phyloP scores from a whole-genome alignment of 208 protist species.

The Trypanosoma conorhini region DNA sequence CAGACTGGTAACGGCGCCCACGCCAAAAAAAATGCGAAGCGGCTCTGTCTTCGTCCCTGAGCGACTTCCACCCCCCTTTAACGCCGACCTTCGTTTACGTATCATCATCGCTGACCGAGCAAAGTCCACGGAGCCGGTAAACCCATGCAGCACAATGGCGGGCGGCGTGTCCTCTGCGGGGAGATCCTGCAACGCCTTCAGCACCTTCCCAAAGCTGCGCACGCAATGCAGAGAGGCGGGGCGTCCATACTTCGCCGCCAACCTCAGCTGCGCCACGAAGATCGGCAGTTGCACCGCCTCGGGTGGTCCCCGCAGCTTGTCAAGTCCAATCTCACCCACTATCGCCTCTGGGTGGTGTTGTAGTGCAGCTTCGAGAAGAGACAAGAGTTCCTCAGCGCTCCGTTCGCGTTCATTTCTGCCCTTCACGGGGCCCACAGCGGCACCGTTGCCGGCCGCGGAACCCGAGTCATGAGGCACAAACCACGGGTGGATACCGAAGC shows the following conservation, averaged over 20 bases:
- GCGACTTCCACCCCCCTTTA: neutral
- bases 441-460: neutral
- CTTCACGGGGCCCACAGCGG: neutral
- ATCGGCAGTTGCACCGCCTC: conserved; percentile 37
- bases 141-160: conserved; percentile 80
- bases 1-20: conserved; percentile 58
- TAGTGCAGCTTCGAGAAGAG: conserved; percentile 41
- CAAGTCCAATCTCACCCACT: conserved; percentile 85
- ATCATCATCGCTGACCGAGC: conserved; percentile 62
- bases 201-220: conserved; percentile 62
- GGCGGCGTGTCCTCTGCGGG: conserved; percentile 49
- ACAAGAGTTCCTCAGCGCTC: conserved; percentile 35
- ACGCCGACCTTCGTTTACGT: conserved; percentile 34
- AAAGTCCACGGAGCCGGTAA: conserved; percentile 72
- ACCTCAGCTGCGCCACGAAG: conserved; percentile 57
- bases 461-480: conserved; percentile 26
- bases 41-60: conserved; percentile 10
- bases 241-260: conserved; percentile 57
- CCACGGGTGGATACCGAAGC: conserved; percentile 86
- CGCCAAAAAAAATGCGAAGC: conserved; percentile 58
- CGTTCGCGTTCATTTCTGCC: neutral
- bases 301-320: conserved; percentile 69
- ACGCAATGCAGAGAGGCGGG: conserved; percentile 86
- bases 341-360: conserved; percentile 44
- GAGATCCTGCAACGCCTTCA: conserved; percentile 43